Evolutionary conservation across 176 grass and related monocot species (phyloP).

Genomic region (Zea luxurians): DNA sequence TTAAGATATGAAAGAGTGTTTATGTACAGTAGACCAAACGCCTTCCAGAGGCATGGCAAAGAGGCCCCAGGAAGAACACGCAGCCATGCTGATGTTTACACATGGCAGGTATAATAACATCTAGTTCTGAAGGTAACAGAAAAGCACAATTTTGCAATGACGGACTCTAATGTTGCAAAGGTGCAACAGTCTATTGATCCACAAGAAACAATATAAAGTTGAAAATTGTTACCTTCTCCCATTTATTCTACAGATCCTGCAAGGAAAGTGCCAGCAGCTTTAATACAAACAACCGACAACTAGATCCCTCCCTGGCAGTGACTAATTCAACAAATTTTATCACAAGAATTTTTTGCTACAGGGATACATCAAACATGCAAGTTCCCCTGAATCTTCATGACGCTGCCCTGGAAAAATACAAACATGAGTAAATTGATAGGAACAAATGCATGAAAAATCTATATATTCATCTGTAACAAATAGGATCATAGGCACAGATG

Average conservation of each 20-base stretch:
- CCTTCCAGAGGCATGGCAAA: no score
- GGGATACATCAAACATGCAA: constrained; percentile 23
- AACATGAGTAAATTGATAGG: not conserved
- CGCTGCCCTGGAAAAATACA: not conserved
- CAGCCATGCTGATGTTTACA: not conserved
- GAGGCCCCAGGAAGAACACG: no score
- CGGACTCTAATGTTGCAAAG: not conserved
- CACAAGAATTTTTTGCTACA: not conserved
- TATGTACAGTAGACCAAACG: no score
- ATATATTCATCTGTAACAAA: not conserved
- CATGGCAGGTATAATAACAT: not conserved
- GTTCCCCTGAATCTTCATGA: not conserved
- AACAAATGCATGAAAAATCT: not conserved
- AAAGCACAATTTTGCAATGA: not conserved
- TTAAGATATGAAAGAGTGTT: no score
- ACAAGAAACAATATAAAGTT: not conserved
- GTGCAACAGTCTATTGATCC: not conserved
- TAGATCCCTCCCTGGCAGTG: not conserved
- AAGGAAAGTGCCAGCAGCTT: not conserved
- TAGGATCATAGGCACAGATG: not conserved
- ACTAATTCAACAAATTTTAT: constrained; percentile 13
- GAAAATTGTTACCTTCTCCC: constrained; percentile 46
- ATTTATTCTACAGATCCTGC: constrained; percentile 33
- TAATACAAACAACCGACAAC: constrained; percentile 5
- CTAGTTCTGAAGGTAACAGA: not conserved